A percentile compares a stretch with the other conserved stretches of the same genome.
Conservation (phyloP, 352 stramenopile genomes). For the Pythium inflatum region DNA sequence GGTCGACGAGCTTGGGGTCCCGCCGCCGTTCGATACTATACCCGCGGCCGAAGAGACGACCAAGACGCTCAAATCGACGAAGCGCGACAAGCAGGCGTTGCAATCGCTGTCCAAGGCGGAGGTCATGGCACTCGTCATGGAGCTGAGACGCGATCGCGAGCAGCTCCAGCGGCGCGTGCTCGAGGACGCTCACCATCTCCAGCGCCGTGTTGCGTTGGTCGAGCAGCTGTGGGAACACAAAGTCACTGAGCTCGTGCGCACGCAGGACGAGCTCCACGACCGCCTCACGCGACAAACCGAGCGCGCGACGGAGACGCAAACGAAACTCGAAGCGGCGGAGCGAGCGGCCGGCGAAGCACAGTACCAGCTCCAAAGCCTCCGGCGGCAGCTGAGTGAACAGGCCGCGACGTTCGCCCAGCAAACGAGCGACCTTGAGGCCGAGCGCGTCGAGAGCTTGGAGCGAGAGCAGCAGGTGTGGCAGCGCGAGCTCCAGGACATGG, state of each 20-base stretch:
- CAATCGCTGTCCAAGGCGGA: conserved; percentile 46
- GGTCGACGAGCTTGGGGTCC: neutral
- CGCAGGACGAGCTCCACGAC: conserved; percentile 49
- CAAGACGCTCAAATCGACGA: neutral
- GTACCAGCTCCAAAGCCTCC: conserved; percentile 45
- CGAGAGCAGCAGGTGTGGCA: conserved; percentile 64
- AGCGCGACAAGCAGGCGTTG: conserved; percentile 31
- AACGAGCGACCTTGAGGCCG: conserved; percentile 40
- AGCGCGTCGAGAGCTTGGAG: conserved; percentile 41
- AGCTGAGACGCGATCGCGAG: conserved; percentile 47
- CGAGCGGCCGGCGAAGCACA: conserved; percentile 34
- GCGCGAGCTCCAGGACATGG: conserved; percentile 57
- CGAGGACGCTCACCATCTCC: conserved; percentile 49
- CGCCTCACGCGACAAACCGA: conserved; percentile 27
- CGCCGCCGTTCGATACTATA: conserved; percentile 20
- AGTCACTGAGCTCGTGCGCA: conserved; percentile 38
- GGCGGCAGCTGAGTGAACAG: conserved; percentile 43
- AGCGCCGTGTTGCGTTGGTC: conserved; percentile 42
- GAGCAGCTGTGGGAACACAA: conserved; percentile 55
- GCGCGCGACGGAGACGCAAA: conserved; percentile 21
- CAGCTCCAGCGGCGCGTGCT: conserved; percentile 45
- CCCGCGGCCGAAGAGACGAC: conserved; percentile 3
- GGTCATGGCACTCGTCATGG: conserved; percentile 44
- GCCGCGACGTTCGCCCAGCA: conserved; percentile 33
- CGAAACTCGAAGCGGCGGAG: conserved; percentile 38